phyloP scores from a whole-genome alignment of 169 alveolate genomes.

The Plasmodium sp. region DNA sequence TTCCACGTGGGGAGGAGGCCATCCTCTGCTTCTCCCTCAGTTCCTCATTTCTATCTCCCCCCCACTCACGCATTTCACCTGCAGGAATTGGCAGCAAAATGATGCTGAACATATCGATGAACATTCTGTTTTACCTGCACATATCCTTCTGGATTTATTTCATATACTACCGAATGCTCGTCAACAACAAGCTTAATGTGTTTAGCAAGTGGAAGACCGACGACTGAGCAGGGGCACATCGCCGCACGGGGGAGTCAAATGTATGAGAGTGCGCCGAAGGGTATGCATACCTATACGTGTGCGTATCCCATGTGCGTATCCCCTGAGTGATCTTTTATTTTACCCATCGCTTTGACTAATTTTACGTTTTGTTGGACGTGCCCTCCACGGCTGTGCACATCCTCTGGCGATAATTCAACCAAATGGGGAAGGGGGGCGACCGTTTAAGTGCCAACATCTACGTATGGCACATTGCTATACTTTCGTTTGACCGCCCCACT shows the following conservation, averaged over 20 bases:
- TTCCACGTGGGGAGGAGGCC: background rate
- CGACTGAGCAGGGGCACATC: constrained; percentile 54
- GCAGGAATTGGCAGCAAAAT: constrained; percentile 84
- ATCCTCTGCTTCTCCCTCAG: background rate
- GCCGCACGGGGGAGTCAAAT: background rate
- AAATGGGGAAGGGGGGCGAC: background rate
- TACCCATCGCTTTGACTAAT: background rate
- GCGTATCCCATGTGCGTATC: background rate
- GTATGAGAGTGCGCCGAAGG: background rate
- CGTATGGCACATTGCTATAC: background rate
- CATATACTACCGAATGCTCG: constrained; percentile 79
- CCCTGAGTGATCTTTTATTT: background rate
- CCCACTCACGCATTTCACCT: background rate
- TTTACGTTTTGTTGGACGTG: background rate
- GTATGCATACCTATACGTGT: background rate
- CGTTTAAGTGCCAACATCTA: background rate
- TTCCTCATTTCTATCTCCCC: background rate
- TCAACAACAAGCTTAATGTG: constrained; percentile 84
- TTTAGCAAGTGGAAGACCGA: constrained; percentile 81
- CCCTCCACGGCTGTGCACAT: background rate
- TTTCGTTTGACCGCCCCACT: background rate
- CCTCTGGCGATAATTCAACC: background rate
- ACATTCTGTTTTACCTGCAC: constrained; percentile 77
- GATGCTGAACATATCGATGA: constrained; percentile 81
- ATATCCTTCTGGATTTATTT: constrained; percentile 82